A percentile compares a stretch with the other conserved stretches of the same genome.
These are phyloP conservation scores for Melanogaster broomeanus DNA, from an alignment of 768 basidiomycete genomes.

Conservation along the genomic window DNA sequence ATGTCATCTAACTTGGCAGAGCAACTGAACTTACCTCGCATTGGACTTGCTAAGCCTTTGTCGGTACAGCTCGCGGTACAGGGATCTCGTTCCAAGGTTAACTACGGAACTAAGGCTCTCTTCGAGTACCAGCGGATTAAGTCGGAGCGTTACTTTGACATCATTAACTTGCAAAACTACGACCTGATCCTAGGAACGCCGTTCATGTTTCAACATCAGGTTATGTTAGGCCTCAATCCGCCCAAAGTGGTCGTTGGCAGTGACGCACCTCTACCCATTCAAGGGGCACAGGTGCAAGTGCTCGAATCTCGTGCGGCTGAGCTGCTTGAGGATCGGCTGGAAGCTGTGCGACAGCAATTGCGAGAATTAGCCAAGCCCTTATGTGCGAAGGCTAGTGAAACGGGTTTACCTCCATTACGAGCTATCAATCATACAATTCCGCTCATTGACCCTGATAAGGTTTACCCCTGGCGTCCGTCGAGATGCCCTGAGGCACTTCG, in stretches of 20 bases:
- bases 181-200: slow-evolving; percentile 43
- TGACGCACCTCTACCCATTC: slow-evolving; percentile 11
- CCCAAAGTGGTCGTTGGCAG: slow-evolving; percentile 15
- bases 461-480: not conserved
- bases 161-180: slow-evolving; percentile 40
- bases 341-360: slow-evolving; percentile 7
- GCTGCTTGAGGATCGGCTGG: not conserved
- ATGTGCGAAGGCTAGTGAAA: not conserved
- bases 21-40: slow-evolving; percentile 16
- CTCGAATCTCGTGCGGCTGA: not conserved
- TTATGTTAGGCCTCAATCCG: slow-evolving; percentile 29
- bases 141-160: slow-evolving; percentile 32
- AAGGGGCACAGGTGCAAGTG: not conserved
- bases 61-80: slow-evolving; percentile 30
- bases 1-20: slow-evolving; percentile 30
- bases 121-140: slow-evolving; percentile 18
- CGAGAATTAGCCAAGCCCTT: not conserved
- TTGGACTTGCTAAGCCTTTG: slow-evolving; percentile 22
- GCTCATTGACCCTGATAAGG: not conserved
- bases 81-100: slow-evolving; percentile 32
- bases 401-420: not conserved
- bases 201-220: slow-evolving; percentile 36
- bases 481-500: not conserved
- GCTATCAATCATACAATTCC: slow-evolving; percentile 4
- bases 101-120: slow-evolving; percentile 6